Base-by-base conservation (phyloP, 805 yeast species). In the Candida stauntonica region DNA sequence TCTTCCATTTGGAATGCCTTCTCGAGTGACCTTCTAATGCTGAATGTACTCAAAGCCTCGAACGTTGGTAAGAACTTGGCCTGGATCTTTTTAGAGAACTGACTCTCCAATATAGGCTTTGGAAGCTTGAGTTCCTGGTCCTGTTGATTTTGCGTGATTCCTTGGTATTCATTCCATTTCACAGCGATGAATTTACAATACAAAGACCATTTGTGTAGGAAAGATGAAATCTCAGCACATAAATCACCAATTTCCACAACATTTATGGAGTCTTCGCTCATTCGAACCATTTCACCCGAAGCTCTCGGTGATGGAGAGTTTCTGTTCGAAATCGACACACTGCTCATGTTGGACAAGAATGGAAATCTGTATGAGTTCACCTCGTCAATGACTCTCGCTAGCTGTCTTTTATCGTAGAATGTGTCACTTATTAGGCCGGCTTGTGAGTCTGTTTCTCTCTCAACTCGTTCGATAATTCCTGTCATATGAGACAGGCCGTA, bases 361-460 rank as follows among this genome's bases (percentile, higher is more conserved):
- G 79, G 79, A 52, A 68, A 79, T 21, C 67, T 65, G 56, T 86
- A 84, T 16, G 64, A 55, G 17, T 67, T 63, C 34, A 82, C 68
- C 17, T 80, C 86, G 39, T 70, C 68, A 17, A 84, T 49, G 7
- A 72, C 55, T 43, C 74, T 69, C 20, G 72, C 79, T 4, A 88
- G 53, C 19, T 79, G 68, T 46, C 86, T 72, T 20, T 76, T 72
- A 50, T 89, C 97, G 64, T 80, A 75, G 53, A 86, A 86, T 0
- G 93, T 85, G 58, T 91, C 98, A 38, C 85, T 69, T 4, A 93
- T 84, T 31, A 93, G 67, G 1, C 95, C 94, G 18, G 91, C 81
- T 55, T 93, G 99, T n/a, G 89, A 70, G 55, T 93, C 99, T 21
- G 93, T 81, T 55, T 93, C 99, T 35, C 75, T 67, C 61, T 91